Base-by-base conservation (phyloP, 805 yeast species). In the Candida namnaoensis region DNA sequence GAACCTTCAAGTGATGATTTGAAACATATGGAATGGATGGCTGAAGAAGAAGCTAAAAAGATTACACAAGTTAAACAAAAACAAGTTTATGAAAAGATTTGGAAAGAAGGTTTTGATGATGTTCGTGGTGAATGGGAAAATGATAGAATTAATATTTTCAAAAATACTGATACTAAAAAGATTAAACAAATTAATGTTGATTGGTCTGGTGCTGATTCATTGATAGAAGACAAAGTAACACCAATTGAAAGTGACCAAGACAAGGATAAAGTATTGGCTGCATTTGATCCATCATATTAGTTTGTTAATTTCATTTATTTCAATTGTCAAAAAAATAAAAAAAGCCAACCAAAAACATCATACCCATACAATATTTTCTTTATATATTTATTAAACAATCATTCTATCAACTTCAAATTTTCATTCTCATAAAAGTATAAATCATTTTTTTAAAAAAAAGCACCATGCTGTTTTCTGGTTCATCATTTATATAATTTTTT, bases 1-100 rank as follows among this genome's bases (percentile, higher is more conserved):
- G 98, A 91, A 68, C 98, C 98, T 30, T 83, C 95, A 15, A 78
- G 82, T 13, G 98, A 91, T 61, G 98, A 91, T 66, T 69, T 90
- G 59, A 76, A 77, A 58, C 85, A 82, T 55, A 83, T 84, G 91
- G 90, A 82, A 54, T 83, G 91, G 90, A 82, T 84, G 90, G 91
- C 90, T 0, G 71, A 82, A 55, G 91, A 84, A 61, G 93, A 85
- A 57, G 74, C 74, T 24, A 72, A 86, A 50, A 74, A 72, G 51
- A 61, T 71, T 41, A 83, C 78, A 56, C 85, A 81, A 56, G 76
- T 71, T 37, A 78, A 76, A 59, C 62, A 80, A 38, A 76, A 74
- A 59, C 74, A 74, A 51, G 76, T 80, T 34, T 85, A 82, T 63
- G 74, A 80, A 50, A 77, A 76, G 53, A 75, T 80, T 30, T 88